Percentiles rank a stretch among this genome's conserved stretches.
Conservation (phyloP, 331 rosid species). For the Phaseolus coccineus region DNA sequence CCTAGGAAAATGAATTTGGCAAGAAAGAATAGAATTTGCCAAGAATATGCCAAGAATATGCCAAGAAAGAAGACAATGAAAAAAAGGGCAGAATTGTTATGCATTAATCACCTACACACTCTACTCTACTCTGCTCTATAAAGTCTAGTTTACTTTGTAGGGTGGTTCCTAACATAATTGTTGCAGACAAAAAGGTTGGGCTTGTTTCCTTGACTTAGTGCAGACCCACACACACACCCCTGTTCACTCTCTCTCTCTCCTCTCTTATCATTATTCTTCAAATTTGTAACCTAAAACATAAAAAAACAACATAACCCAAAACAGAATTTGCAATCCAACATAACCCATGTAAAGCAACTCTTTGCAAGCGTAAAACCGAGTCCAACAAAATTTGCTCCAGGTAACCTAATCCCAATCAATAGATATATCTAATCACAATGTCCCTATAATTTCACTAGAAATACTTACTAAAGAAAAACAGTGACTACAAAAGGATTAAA, state of each 20-base stretch:
- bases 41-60: not conserved
- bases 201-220: conserved; percentile 24
- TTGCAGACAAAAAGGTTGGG: conserved; percentile 19
- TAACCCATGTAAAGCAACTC: not conserved
- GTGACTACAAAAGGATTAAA: not conserved
- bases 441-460: not conserved
- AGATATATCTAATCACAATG: not conserved
- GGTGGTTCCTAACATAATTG: conserved; percentile 48
- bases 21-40: not conserved
- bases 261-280: not conserved
- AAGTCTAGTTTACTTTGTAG: not conserved
- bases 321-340: not conserved
- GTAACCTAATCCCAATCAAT: not conserved
- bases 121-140: not conserved
- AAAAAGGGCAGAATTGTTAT: not conserved
- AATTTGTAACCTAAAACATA: too few species aligned
- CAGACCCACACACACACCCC: not conserved
- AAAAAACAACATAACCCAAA: too few species aligned
- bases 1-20: too few species aligned
- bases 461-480: conserved; percentile 14
- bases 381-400: not conserved
- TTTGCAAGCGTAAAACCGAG: not conserved
- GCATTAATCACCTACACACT: conserved; percentile 15
- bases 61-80: not conserved
- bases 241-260: not conserved